Evolutionary conservation across 441 rosid species (phyloP).

Genomic region (Aleurites moluccanus): DNA sequence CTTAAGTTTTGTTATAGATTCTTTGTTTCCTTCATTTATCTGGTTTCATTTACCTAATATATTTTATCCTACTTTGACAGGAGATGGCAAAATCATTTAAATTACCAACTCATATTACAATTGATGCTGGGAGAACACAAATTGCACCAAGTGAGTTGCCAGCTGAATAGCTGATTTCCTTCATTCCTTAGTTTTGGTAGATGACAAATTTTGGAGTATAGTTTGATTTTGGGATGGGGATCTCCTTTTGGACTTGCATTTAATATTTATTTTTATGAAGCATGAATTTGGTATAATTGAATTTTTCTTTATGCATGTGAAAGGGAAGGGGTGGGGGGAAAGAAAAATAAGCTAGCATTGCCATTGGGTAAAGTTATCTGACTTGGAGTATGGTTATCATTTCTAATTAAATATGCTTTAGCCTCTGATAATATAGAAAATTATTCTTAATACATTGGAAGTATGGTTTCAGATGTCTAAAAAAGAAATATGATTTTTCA

Average conservation of each 20-base stretch:
- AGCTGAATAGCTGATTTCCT: slow-evolving; percentile 3
- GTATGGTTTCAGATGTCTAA: not conserved
- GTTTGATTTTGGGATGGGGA: not conserved
- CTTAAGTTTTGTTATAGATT: not conserved
- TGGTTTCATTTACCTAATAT: slow-evolving; percentile 7
- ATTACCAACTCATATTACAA: slow-evolving; percentile 85
- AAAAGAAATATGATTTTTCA: not conserved
- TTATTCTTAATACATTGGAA: not conserved
- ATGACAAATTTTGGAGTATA: not conserved
- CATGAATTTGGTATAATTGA: not conserved
- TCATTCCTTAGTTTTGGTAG: not conserved
- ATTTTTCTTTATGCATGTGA: not conserved
- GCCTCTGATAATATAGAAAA: not conserved
- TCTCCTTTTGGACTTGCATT: not conserved
- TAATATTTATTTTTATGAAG: not conserved
- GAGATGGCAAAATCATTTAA: slow-evolving; percentile 82
- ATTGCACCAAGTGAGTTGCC: slow-evolving; percentile 90
- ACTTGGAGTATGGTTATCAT: not conserved
- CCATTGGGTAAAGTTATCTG: not conserved
- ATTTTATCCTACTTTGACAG: slow-evolving; percentile 43
- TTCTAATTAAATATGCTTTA: not conserved
- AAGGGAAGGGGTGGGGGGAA: not conserved
- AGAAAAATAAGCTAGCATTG: not conserved
- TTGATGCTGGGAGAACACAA: slow-evolving; percentile 98
- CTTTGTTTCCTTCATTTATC: not conserved